Evolutionary conservation across 202 grass and related monocot genomes (phyloP).

Genomic region (Hordeum pubiflorum): DNA sequence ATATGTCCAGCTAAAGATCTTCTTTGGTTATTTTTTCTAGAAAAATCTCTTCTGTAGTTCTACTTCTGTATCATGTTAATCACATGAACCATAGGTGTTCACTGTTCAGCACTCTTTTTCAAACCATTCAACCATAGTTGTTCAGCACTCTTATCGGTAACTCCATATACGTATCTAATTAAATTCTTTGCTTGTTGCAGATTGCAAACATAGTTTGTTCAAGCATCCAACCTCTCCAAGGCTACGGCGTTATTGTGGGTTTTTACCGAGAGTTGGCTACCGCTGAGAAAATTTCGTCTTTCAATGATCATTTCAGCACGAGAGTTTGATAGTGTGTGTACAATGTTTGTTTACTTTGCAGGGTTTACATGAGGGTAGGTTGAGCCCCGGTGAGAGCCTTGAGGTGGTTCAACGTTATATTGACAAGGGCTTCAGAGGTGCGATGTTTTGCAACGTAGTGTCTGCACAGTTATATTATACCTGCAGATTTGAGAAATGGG

Average conservation of each 20-base stretch:
- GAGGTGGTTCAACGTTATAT: constrained; percentile 49
- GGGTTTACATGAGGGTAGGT: constrained; percentile 40
- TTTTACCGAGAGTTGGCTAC: neutral
- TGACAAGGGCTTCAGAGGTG: constrained; percentile 84
- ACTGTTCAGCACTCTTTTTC: too few relatives aligned
- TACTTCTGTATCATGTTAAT: neutral
- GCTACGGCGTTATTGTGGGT: constrained; percentile 43
- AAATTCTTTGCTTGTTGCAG: constrained; percentile 25
- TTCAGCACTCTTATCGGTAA: neutral
- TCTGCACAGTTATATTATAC: neutral
- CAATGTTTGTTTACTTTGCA: constrained; percentile 28
- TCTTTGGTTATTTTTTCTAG: neutral
- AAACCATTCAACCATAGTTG: neutral
- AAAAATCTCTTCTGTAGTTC: neutral
- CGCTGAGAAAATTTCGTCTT: neutral
- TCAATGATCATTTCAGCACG: neutral
- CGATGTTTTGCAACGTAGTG: neutral
- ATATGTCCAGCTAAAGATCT: constrained; percentile 5
- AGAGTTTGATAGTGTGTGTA: neutral
- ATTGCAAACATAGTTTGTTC: constrained; percentile 73
- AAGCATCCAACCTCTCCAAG: constrained; percentile 85
- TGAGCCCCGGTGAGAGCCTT: constrained; percentile 44
- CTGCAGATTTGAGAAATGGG: neutral
- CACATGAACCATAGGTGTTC: neutral
- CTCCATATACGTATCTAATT: neutral